These are phyloP conservation scores for Zygotorulaspora mrakii DNA, from an alignment of 1,139 yeast species.

Conservation along the genomic window DNA sequence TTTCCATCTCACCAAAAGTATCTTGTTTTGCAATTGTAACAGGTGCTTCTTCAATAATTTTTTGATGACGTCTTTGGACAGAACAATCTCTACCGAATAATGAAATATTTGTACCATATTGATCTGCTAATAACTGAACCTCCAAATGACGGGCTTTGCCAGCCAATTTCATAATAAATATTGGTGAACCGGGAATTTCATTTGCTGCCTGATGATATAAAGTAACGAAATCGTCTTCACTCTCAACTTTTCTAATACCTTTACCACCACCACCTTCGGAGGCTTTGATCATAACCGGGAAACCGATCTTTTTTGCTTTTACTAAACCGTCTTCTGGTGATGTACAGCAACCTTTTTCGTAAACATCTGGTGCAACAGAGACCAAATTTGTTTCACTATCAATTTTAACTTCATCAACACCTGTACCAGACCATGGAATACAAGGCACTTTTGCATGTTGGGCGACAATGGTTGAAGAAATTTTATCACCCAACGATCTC, in stretches of 20 bases:
- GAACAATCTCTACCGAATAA: constrained; percentile 96
- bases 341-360: constrained; percentile 81
- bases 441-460: constrained; percentile 98
- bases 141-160: constrained; percentile 95
- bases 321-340: constrained; percentile 83
- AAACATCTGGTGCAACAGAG: constrained; percentile 78
- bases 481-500: constrained; percentile 98
- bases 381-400: constrained; percentile 73
- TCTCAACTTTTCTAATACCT: constrained; percentile 90
- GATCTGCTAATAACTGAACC: constrained; percentile 91
- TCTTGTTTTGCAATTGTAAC: constrained; percentile 86
- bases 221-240: constrained; percentile 64
- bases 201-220: constrained; percentile 85
- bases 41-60: constrained; percentile 95
- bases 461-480: constrained; percentile 95
- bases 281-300: constrained; percentile 95
- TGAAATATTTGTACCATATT: constrained; percentile 91
- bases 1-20: constrained; percentile 88
- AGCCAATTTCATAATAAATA: constrained; percentile 90
- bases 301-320: constrained; percentile 82
- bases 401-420: constrained; percentile 74
- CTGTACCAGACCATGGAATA: constrained; percentile 99
- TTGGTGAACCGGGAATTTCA: constrained; percentile 95
- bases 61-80: constrained; percentile 96
- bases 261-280: constrained; percentile 99